phyloP scores from a whole-genome alignment of 2,329 filamentous ascomycete species.

The Trichocomaceae sp. region DNA sequence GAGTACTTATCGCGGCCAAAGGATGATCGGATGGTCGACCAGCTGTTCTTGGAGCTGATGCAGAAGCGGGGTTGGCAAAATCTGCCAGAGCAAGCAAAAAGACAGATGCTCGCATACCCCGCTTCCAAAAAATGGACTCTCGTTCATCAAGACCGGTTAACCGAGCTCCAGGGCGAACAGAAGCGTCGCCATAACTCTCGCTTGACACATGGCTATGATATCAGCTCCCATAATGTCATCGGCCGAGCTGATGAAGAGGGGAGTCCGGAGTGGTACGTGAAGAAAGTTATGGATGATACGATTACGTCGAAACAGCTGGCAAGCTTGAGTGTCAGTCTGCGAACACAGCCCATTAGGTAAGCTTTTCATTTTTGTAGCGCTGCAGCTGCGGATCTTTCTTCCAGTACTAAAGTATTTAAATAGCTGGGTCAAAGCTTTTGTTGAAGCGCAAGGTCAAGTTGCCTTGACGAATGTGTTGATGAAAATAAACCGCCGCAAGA shows the following conservation, averaged over 20 bases:
- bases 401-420: background rate
- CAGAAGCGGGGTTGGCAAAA: conserved; percentile 97
- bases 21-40: conserved; percentile 70
- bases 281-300: conserved; percentile 91
- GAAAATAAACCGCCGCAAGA: conserved; percentile 86
- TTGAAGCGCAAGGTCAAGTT: conserved; percentile 95
- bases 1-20: conserved; percentile 38
- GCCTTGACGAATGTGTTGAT: conserved; percentile 87
- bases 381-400: background rate
- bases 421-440: conserved; percentile 89
- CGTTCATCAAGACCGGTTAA: conserved; percentile 87
- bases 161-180: conserved; percentile 90
- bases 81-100: conserved; percentile 83
- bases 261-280: conserved; percentile 96
- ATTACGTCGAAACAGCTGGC: conserved; percentile 87
- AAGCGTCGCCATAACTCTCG: conserved; percentile 72
- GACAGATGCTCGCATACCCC: conserved; percentile 95
- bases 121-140: conserved; percentile 96
- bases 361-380: conserved; percentile 8
- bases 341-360: conserved; percentile 83
- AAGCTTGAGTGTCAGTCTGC: conserved; percentile 85
- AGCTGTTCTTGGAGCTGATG: conserved; percentile 91
- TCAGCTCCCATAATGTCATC: conserved; percentile 55
- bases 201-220: conserved; percentile 58
- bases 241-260: conserved; percentile 82